Evolutionary conservation across 371 early-diverging fungal genomes (phyloP), one percentile per base, ranked within the genome.

Genomic region (Mucor mucedo): DNA sequence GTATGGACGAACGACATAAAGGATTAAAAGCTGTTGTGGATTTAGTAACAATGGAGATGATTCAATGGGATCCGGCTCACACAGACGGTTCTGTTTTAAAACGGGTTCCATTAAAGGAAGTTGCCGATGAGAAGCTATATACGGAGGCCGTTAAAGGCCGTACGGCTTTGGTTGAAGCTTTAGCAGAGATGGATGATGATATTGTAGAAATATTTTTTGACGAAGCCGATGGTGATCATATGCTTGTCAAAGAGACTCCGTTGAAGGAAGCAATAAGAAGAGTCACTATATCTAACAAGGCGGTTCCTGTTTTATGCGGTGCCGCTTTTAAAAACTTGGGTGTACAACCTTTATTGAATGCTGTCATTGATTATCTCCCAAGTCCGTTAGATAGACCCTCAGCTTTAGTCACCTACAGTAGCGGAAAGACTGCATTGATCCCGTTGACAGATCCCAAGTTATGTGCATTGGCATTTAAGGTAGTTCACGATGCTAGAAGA

Each of bases 401-500:
- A 40, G 85, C 89, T 13, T 63, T 90, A 11, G 91, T 83, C 1
- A 82, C 77, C 6, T 65, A 81, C 53, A 67, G 67, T 10, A 73
- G 59, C 60, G 82, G 54, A 41, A 79, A 69, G 21, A 66, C 50
- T 29, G 73, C 56, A 54, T 63, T 70, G 41, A 71, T 71, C 49
- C 79, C 70, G 5, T 63, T 79, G 38, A 48, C 77, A 14, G 84
- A 86, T 28, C 84, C 73, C 1, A 73, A 84, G 8, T 72, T 95
- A 10, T 91, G 88, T 61, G 98, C 96, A 0, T 77, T 98, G 65
- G 98, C 96, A 0, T 97, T 97, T 79, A 98, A 98, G 62, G 95
- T 98, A 1, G 80, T 91, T 0, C 89, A 93, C 53, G 95, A 98
- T 69, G 67, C 84, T 5, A 83, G 87, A 56, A 86, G 94, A 16